These are phyloP conservation scores for Irpex sp. DNA, from an alignment of 1,284 basidiomycete genomes.

Conservation along the genomic window DNA sequence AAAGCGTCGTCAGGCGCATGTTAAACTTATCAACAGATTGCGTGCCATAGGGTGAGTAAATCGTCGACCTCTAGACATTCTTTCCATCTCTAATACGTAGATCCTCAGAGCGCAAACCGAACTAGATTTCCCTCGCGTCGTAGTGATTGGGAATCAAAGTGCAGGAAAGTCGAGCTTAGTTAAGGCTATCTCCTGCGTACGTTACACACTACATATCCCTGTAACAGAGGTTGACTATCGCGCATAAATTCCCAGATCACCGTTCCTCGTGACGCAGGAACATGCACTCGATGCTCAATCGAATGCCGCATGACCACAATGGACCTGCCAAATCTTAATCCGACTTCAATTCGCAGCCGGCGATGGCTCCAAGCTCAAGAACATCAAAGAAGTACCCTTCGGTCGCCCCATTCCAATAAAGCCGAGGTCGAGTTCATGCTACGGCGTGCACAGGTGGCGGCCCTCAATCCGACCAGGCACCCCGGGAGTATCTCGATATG, in stretches of 20 bases:
- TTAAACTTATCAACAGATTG: slow-evolving; percentile 43
- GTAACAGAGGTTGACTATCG: not conserved
- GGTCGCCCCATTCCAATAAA: slow-evolving; percentile 31
- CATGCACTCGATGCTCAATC: slow-evolving; percentile 41
- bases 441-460: slow-evolving; percentile 42
- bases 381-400: slow-evolving; percentile 33
- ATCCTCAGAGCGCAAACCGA: slow-evolving; percentile 22
- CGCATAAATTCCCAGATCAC: slow-evolving; percentile 9
- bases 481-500: slow-evolving; percentile 23
- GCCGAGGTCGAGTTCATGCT: slow-evolving; percentile 35
- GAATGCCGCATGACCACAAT: slow-evolving; percentile 57
- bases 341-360: slow-evolving; percentile 29
- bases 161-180: slow-evolving; percentile 42
- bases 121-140: slow-evolving; percentile 25
- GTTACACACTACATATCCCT: slow-evolving; percentile 9
- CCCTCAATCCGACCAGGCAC: slow-evolving; percentile 34
- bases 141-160: slow-evolving; percentile 27
- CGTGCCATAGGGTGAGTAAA: slow-evolving; percentile 36
- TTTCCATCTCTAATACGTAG: not conserved
- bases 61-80: too few species aligned
- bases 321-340: slow-evolving; percentile 61
- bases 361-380: slow-evolving; percentile 16
- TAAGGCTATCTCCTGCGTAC: slow-evolving; percentile 56
- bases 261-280: slow-evolving; percentile 20
- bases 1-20: slow-evolving; percentile 38